Percentiles rank a stretch among this genome's conserved stretches.
Conservation (phyloP, 2,329 filamentous ascomycete genomes). For the Aspergillus alliaceus region DNA sequence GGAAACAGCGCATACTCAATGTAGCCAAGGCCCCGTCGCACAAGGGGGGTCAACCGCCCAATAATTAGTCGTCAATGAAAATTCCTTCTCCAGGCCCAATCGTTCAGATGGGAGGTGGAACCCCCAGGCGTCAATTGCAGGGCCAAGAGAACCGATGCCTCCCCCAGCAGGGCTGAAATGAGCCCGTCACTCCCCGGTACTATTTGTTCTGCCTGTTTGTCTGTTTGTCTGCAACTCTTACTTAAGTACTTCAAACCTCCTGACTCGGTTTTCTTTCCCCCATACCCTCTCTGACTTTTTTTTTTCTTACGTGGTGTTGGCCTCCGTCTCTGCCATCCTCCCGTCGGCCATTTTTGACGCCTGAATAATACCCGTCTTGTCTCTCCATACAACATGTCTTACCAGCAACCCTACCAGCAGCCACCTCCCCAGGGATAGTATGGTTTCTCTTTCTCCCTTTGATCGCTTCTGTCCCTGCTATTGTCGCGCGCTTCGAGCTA, state of each 20-base stretch:
- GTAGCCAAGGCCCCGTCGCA: not conserved
- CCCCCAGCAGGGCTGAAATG: slow-evolving; percentile 9
- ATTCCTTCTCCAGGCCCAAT: slow-evolving; percentile 6
- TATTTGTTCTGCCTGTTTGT: slow-evolving; percentile 16
- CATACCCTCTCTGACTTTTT: not conserved
- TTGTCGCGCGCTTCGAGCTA: not conserved
- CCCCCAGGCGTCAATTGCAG: slow-evolving; percentile 2
- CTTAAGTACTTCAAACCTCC: not conserved
- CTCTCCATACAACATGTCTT: slow-evolving; percentile 7
- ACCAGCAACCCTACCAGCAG: slow-evolving; percentile 2
- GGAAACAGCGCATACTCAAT: no score
- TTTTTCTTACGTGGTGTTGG: not conserved
- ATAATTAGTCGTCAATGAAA: not conserved
- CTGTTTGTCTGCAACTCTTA: not conserved
- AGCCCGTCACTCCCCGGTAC: not conserved
- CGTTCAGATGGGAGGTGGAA: slow-evolving; percentile 6
- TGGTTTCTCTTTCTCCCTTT: not conserved
- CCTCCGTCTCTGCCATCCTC: not conserved
- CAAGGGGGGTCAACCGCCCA: not conserved
- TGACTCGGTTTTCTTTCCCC: not conserved
- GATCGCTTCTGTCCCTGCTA: not conserved
- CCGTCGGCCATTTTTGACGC: not conserved
- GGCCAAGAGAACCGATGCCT: slow-evolving; percentile 11
- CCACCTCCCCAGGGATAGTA: slow-evolving; percentile 16
- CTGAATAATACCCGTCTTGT: not conserved